Base-by-base conservation (phyloP, 2,329 filamentous ascomycete species). In the Colletotrichum tropicicola region DNA sequence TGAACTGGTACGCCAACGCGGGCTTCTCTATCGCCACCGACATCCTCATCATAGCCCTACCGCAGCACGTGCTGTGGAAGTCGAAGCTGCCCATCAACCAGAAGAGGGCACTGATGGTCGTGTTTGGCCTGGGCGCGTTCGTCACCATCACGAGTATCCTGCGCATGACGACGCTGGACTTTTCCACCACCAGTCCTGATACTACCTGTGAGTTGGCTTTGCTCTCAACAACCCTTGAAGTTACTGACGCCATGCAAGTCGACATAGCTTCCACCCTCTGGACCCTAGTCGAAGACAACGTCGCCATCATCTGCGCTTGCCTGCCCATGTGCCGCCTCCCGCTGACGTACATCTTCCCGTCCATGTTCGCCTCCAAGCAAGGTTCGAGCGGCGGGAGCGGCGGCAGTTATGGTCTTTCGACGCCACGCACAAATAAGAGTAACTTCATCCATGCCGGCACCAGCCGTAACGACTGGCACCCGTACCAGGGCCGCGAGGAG, bases 41-140 rank as follows among this genome's bases (percentile, higher is more conserved):
- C 28, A 19, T 69, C 1, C 35, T 70, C 43, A 70, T 70, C 41
- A 70, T 70, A 41, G 65, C 67, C 1, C 19, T 70, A 13, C 61
- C 65, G 3, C 53, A 86, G 61, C 77, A 79, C 23, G 80, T 80
- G 19, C 76, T 86, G 13, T 81, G 80, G 75, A 68, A 73, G 17
- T 78, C 83, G 45, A 80, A 83, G 54, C 73, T 85, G 56, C 77
- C 77, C 3, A 67, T 70, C 5, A 70, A 71, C 10, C 77, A 80
- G 45, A 84, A 82, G 68, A 71, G 77, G 23, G 77, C 75, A 3
- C 67, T 84, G 32, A 79, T 80, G 61, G 62, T 76, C 28, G 74
- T 83, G 7, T 82, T 84, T 68, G 70, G 76, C 2, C 71, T 83
- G 10, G 82, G 82, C 30, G 68, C 78, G 5, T 77, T 80, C 49